Base-by-base conservation (phyloP, 768 basidiomycete species). In the Coprinopsis marcescibilis region DNA sequence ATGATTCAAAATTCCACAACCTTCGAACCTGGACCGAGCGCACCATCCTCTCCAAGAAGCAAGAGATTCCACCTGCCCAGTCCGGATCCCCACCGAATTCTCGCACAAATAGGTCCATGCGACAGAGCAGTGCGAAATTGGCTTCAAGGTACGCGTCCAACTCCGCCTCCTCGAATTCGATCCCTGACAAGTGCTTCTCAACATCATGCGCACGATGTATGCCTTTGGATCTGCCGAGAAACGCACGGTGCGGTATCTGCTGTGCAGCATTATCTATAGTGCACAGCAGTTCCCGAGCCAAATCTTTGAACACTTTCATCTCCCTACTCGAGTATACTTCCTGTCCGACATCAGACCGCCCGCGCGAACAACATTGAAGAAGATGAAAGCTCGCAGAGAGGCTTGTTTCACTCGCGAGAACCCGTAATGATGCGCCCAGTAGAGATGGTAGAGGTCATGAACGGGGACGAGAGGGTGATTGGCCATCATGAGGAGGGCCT, bases 351-450 rank as follows among this genome's bases (percentile, higher is more conserved):
- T 46, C 15, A 57, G 43, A 7, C 57, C 60, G 3, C 59, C 56
- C 1, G 64, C 64, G n/a, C 63, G 58, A 14, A 60, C 59, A 10
- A 64, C 21, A 35, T 71, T 72, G 57, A 70, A 63, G 41, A 66
- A 63, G 2, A 71, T 47, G 52, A 71, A 73, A 0, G 58, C 53
- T 3, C 43, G 42, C 2, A 69, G 51, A 1, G 68, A 65, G 14
- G 57, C 48, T 26, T 65, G 54, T 44, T 52, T 55, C 25, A 64
- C 55, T 11, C 63, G 57, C 3, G 58, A 58, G 46, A 61, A 66
- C 0, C 67, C 68, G 45, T 63, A 64, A 44, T 65, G 57, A 50
- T 68, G 59, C 0, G 62, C 61, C 60, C 62, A 67, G 13, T 43
- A 33, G 21, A 67, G 37, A 2, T 51, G n/a, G 7, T 55, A 53